Conservation (phyloP, 2,329 filamentous ascomycete genomes). For the Xylariales sp. region DNA sequence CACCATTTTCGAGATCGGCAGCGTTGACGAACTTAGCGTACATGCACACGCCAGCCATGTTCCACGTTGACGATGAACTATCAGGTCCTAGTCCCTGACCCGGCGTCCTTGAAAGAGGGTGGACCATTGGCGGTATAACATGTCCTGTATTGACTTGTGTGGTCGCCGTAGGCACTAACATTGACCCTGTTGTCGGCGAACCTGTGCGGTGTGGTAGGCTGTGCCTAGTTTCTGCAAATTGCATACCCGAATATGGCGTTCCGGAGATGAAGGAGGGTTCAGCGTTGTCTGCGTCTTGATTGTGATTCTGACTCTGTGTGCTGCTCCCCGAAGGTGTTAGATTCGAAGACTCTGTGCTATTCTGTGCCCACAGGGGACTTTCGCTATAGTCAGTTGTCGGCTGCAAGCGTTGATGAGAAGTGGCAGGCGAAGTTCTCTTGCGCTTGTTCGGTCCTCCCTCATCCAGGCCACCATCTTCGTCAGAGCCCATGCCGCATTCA, state of each 20-base stretch:
- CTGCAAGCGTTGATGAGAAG: not conserved
- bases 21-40: slow-evolving; percentile 12
- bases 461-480: not conserved
- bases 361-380: slow-evolving; percentile 9
- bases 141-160: not conserved
- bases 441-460: slow-evolving; percentile 13
- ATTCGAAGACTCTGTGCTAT: slow-evolving; percentile 7
- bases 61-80: slow-evolving; percentile 13
- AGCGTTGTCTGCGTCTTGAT: not conserved
- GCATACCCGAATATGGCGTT: not conserved
- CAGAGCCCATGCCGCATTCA: slow-evolving; percentile 9
- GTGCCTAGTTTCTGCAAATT: not conserved
- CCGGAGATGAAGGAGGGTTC: not conserved
- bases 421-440: slow-evolving; percentile 11
- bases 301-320: not conserved
- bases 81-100: slow-evolving; percentile 7
- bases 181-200: not conserved
- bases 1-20: not conserved
- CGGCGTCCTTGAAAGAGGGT: not conserved
- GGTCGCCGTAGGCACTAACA: not conserved
- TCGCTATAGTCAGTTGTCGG: slow-evolving; percentile 5
- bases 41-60: slow-evolving; percentile 14
- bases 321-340: not conserved
- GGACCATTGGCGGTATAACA: not conserved
- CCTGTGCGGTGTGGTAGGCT: slow-evolving; percentile 4